Conservation (phyloP, 441 rosid genomes). For the Macaranga tanarius region DNA sequence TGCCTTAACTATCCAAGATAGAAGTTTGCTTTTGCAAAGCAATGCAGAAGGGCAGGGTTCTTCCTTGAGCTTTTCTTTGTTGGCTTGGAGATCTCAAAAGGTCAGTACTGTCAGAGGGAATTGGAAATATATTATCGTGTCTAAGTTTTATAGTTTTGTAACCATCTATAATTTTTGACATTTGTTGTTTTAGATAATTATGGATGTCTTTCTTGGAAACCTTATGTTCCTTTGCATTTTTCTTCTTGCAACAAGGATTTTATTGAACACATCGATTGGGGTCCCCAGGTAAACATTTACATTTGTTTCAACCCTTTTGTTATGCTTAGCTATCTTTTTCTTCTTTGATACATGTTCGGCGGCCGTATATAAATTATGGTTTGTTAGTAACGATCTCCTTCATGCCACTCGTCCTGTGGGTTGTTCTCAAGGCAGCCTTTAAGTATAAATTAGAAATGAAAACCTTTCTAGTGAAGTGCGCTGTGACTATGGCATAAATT, state of each 20-base stretch:
- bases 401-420: neutral
- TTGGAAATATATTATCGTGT: neutral
- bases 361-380: neutral
- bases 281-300: constrained; percentile 44
- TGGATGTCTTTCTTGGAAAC: constrained; percentile 55
- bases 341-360: neutral
- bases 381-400: neutral
- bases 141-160: constrained; percentile 7
- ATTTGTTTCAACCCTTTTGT: neutral
- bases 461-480: neutral
- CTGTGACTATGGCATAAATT: neutral
- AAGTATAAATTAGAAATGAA: neutral
- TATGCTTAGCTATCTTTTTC: too few relatives aligned
- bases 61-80: constrained; percentile 37
- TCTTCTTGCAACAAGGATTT: constrained; percentile 41
- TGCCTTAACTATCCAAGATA: constrained; percentile 57
- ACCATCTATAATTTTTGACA: neutral
- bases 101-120: constrained; percentile 26
- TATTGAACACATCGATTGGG: constrained; percentile 35
- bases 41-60: constrained; percentile 37
- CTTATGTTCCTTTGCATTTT: constrained; percentile 48
- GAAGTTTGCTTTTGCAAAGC: constrained; percentile 50
- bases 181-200: constrained; percentile 40
- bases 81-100: constrained; percentile 40
- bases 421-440: neutral